phyloP scores from a whole-genome alignment of 2,329 filamentous ascomycete genomes.

The Colletotrichum sp. region DNA sequence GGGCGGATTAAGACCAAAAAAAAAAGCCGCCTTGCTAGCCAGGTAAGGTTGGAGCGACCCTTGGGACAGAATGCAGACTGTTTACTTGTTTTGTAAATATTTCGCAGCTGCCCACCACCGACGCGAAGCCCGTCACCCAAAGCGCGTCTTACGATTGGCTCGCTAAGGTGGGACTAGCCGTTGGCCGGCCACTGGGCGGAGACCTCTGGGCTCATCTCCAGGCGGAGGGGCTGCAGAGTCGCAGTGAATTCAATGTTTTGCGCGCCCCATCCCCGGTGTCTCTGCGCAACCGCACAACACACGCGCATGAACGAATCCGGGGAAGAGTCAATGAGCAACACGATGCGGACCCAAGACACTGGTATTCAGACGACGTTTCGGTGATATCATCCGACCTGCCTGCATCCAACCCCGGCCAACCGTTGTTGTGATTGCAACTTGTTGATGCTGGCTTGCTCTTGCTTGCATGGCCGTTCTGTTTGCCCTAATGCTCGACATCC shows the following conservation, averaged over 20 bases:
- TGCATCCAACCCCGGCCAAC: neutral
- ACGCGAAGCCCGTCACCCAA: neutral
- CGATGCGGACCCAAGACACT: neutral
- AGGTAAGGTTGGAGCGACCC: neutral
- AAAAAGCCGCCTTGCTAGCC: constrained; percentile 8
- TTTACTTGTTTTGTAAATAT: constrained; percentile 19
- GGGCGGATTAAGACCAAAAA: constrained; percentile 13
- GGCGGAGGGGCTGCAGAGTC: neutral
- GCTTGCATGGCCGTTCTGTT: neutral
- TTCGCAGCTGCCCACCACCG: constrained; percentile 3
- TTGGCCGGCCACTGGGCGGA: constrained; percentile 14
- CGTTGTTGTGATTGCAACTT: neutral
- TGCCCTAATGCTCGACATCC: neutral
- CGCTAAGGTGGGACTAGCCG: neutral
- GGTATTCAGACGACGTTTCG: neutral
- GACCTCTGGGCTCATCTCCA: neutral
- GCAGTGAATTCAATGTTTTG: constrained; percentile 4
- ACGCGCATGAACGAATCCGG: constrained; percentile 15
- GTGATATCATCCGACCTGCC: neutral
- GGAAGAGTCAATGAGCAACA: neutral
- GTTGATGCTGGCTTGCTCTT: neutral
- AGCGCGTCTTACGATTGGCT: constrained; percentile 6
- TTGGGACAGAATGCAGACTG: constrained; percentile 10
- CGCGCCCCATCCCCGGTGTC: neutral
- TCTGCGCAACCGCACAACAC: constrained; percentile 8